phyloP scores from a whole-genome alignment of 2,329 filamentous ascomycete genomes.

The Lachnellula arida region DNA sequence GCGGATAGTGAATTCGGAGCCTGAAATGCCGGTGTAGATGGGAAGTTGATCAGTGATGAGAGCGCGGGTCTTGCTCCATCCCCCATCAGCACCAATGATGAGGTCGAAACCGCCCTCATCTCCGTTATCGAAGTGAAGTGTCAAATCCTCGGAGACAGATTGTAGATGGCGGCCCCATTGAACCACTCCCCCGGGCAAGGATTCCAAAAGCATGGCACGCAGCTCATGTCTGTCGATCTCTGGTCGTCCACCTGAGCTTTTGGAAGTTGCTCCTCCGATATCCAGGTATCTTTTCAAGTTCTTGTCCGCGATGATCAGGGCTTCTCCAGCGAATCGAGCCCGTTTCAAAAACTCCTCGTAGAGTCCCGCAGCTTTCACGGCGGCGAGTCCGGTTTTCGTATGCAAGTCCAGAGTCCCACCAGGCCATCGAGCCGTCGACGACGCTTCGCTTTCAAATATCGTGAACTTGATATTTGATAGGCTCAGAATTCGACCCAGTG shows the following conservation, averaged over 20 bases:
- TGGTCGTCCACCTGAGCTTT: conserved; percentile 7
- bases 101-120: conserved; percentile 31
- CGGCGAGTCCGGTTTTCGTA: conserved; percentile 39
- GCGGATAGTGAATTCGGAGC: conserved; percentile 28
- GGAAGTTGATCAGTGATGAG: conserved; percentile 29
- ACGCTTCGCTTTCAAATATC: conserved; percentile 16
- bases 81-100: conserved; percentile 37
- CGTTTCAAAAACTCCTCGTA: conserved; percentile 39
- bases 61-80: conserved; percentile 35
- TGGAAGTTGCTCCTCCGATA: conserved; percentile 16
- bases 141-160: conserved; percentile 3
- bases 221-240: conserved; percentile 17
- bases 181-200: conserved; percentile 3
- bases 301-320: conserved; percentile 37
- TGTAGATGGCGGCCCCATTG: conserved; percentile 11
- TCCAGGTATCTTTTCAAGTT: conserved; percentile 33
- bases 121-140: conserved; percentile 7
- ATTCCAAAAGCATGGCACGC: conserved; percentile 10
- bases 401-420: conserved; percentile 48
- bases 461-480: conserved; percentile 5
- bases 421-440: conserved; percentile 9
- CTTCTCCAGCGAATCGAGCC: conserved; percentile 24
- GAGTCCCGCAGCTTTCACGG: conserved; percentile 41
- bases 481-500: conserved; percentile 15
- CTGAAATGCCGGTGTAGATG: conserved; percentile 36